These are phyloP conservation scores for Kazachstania taianensis DNA, from an alignment of 805 yeast species.

Conservation along the genomic window DNA sequence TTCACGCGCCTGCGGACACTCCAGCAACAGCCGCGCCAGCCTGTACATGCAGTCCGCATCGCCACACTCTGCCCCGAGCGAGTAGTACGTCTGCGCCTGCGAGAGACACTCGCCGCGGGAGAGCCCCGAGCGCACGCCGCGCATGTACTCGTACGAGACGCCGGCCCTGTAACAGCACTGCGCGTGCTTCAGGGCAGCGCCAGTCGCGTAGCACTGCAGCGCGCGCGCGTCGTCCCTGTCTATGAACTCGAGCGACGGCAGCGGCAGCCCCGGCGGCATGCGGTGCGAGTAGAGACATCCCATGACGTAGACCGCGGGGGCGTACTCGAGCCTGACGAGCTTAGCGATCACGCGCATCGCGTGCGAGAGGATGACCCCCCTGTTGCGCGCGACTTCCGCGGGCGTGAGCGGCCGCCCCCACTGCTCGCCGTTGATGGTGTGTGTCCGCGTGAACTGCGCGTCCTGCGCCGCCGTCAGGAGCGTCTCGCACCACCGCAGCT, in stretches of 20 bases:
- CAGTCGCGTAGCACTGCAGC: slow-evolving; percentile 46
- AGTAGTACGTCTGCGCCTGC: slow-evolving; percentile 46
- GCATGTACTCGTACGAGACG: slow-evolving; percentile 47
- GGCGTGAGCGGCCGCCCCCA: slow-evolving; percentile 31
- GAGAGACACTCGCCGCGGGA: slow-evolving; percentile 28
- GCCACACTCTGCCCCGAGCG: slow-evolving; percentile 52
- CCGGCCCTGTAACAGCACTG: slow-evolving; percentile 61
- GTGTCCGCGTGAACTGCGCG: slow-evolving; percentile 33
- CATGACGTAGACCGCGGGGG: slow-evolving; percentile 47
- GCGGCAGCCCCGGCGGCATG: slow-evolving; percentile 22
- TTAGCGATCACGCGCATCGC: slow-evolving; percentile 52
- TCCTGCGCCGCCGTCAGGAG: slow-evolving; percentile 39
- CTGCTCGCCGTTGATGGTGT: slow-evolving; percentile 40
- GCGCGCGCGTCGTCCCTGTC: slow-evolving; percentile 52
- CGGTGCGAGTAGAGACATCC: slow-evolving; percentile 51
- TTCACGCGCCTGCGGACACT: slow-evolving; percentile 13
- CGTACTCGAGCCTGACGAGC: slow-evolving; percentile 38
- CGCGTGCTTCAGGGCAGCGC: slow-evolving; percentile 48
- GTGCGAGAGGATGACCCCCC: slow-evolving; percentile 45
- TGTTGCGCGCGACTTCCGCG: slow-evolving; percentile 40
- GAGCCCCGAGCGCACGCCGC: slow-evolving; percentile 30
- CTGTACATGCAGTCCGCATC: slow-evolving; percentile 59
- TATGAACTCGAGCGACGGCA: slow-evolving; percentile 17
- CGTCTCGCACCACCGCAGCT: slow-evolving; percentile 52
- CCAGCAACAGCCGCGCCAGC: slow-evolving; percentile 38